phyloP scores from a whole-genome alignment of 78 protist genomes.

The Chrysochromulina parva region DNA sequence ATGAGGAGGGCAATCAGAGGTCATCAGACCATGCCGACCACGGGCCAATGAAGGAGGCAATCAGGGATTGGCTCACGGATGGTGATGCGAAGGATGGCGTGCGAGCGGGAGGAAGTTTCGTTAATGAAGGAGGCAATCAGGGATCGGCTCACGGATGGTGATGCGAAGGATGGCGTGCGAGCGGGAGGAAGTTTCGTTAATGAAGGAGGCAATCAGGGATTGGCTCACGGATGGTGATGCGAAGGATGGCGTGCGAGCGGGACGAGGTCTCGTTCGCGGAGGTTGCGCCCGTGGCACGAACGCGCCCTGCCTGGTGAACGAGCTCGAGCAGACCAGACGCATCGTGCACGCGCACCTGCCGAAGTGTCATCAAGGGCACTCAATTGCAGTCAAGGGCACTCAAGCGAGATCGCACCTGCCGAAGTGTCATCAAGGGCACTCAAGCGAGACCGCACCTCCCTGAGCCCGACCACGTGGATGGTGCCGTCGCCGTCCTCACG shows the following conservation, averaged over 20 bases:
- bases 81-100: conserved; percentile 51
- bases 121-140: not conserved
- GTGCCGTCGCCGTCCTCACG: conserved; percentile 28
- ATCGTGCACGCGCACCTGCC: not conserved
- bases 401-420: no score
- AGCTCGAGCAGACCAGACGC: not conserved
- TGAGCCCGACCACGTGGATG: no score
- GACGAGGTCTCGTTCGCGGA: conserved; percentile 58
- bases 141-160: not conserved
- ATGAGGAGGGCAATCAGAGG: no score
- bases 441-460: no score
- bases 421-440: not conserved
- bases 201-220: no score
- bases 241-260: conserved; percentile 72
- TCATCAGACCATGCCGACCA: no score
- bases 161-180: conserved; percentile 67
- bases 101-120: conserved; percentile 66
- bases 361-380: not conserved
- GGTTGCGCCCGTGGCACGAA: conserved; percentile 52
- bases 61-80: not conserved
- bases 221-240: not conserved
- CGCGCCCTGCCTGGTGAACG: not conserved
- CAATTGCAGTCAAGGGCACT: no score
- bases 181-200: conserved; percentile 59
- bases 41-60: not conserved